Evolutionary conservation across 1,284 basidiomycete genomes (phyloP), one percentile per base, ranked within the genome.

Genomic region (Trichosporon asahii): DNA sequence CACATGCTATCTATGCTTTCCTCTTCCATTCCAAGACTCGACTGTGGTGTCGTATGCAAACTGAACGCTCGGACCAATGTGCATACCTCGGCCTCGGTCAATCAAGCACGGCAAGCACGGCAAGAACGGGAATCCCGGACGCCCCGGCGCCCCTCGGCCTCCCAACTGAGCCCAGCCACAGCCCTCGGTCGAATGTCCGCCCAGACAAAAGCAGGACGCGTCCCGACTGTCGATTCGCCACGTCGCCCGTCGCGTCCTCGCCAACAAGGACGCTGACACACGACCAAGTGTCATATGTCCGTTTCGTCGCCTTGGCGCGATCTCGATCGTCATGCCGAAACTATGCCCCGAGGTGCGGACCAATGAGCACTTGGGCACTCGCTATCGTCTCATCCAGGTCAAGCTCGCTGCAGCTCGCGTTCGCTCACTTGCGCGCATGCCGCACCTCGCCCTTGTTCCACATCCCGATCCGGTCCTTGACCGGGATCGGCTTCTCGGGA

Each of bases 401-500:
- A n/a, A n/a, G n/a, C n/a, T n/a, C 21, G 49, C 49, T 6, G 6
- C 46, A 9, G 15, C 46, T 49, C 46, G 7, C 21, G 18, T 21
- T 21, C 11, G 29, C 27, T 61, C 60, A 29, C 57, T 61, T 64
- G 2, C 63, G 35, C 40, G 40, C 40, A 9, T 40, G 37, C 55
- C 61, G 44, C 18, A 69, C 55, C 64, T 69, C 40, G 55, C 69
- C 66, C 61, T 60, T 61, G 65, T 83, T 83, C 81, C 81, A 83
- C 46, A 77, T 55, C 53, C 73, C 71, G 64, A 83, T 81, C 5
- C 82, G 70, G 12, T 76, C 61, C 66, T 81, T 81, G 46, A 83
- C 80, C 53, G 79, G 73, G 67, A 80, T 79, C 67, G 79, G 79
- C 70, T 80, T 81, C 65, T 83, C 81, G 15, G 81, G 80, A 37